These are phyloP conservation scores for Leptoxyphium fumago DNA, from an alignment of 2,329 filamentous ascomycete genomes.

Conservation along the genomic window DNA sequence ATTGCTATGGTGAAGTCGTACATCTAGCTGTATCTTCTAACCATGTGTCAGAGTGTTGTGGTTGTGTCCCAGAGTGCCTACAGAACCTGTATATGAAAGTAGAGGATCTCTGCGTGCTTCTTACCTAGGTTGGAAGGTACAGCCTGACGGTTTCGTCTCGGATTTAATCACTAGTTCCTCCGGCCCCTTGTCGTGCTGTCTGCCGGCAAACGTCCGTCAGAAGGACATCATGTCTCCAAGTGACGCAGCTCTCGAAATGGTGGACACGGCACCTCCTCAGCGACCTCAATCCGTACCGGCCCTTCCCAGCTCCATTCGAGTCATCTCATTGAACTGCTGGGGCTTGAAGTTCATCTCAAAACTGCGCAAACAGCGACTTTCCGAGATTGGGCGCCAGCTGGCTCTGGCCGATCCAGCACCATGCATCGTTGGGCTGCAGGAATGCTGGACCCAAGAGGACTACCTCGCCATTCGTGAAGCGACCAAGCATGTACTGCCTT, in stretches of 20 bases:
- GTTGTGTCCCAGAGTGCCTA: too few species aligned
- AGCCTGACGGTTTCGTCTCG: too few species aligned
- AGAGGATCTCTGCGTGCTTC: too few species aligned
- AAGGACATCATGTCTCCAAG: not conserved
- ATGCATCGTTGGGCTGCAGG: conserved; percentile 83
- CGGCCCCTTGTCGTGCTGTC: too few species aligned
- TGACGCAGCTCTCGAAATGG: not conserved
- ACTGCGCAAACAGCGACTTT: conserved; percentile 60
- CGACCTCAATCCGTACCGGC: not conserved
- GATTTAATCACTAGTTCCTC: too few species aligned
- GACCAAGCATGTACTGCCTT: conserved; percentile 61
- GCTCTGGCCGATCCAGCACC: conserved; percentile 52
- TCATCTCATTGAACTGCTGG: conserved; percentile 94
- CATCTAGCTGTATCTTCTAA: too few species aligned
- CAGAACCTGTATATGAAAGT: too few species aligned
- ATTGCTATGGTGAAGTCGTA: too few species aligned
- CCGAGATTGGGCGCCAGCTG: conserved; percentile 71
- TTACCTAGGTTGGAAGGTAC: too few species aligned
- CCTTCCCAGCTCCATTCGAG: conserved; percentile 35
- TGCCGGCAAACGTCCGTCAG: too few species aligned
- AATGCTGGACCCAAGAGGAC: conserved; percentile 83
- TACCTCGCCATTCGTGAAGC: conserved; percentile 62
- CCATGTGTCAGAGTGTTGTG: too few species aligned
- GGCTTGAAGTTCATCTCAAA: conserved; percentile 77
- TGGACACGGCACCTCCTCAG: not conserved